phyloP scores from a whole-genome alignment of 2,329 filamentous ascomycete species.

The Cordyceps tenuipes region DNA sequence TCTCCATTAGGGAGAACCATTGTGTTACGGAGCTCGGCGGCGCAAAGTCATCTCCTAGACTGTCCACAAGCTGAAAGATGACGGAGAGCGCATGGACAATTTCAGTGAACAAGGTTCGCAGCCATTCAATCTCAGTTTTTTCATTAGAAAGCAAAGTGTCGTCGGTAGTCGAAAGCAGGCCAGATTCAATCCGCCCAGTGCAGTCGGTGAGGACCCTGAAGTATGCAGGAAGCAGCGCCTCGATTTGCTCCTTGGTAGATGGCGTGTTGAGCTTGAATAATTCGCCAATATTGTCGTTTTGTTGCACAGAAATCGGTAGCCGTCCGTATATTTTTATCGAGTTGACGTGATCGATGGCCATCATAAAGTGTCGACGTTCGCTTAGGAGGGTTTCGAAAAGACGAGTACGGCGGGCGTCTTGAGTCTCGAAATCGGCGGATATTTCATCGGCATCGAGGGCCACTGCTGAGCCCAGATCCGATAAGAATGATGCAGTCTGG shows the following conservation, averaged over 20 bases:
- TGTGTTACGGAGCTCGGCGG: slow-evolving; percentile 50
- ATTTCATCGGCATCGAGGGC: slow-evolving; percentile 46
- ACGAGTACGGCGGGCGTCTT: slow-evolving; percentile 55
- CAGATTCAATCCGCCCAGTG: slow-evolving; percentile 40
- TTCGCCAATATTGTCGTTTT: slow-evolving; percentile 21
- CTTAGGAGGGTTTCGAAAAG: slow-evolving; percentile 63
- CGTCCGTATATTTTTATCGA: slow-evolving; percentile 37
- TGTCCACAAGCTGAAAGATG: slow-evolving; percentile 62
- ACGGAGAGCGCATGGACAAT: slow-evolving; percentile 66
- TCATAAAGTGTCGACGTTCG: slow-evolving; percentile 61
- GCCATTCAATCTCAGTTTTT: slow-evolving; percentile 50
- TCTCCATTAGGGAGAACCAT: slow-evolving; percentile 69
- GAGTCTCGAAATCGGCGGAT: slow-evolving; percentile 51
- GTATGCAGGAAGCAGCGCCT: slow-evolving; percentile 40
- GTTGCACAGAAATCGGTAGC: slow-evolving; percentile 26
- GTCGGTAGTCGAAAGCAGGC: slow-evolving; percentile 43
- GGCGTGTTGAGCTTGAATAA: slow-evolving; percentile 23
- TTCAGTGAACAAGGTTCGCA: slow-evolving; percentile 57
- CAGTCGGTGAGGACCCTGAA: slow-evolving; percentile 38
- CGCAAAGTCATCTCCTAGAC: slow-evolving; percentile 45
- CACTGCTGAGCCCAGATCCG: slow-evolving; percentile 39
- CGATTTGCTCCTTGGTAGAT: slow-evolving; percentile 28
- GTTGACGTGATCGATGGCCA: slow-evolving; percentile 49
- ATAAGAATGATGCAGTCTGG: slow-evolving; percentile 48
- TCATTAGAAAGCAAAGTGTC: slow-evolving; percentile 41